Base-by-base conservation (phyloP, 2,329 filamentous ascomycete genomes). In the Aspergillus japonicus region DNA sequence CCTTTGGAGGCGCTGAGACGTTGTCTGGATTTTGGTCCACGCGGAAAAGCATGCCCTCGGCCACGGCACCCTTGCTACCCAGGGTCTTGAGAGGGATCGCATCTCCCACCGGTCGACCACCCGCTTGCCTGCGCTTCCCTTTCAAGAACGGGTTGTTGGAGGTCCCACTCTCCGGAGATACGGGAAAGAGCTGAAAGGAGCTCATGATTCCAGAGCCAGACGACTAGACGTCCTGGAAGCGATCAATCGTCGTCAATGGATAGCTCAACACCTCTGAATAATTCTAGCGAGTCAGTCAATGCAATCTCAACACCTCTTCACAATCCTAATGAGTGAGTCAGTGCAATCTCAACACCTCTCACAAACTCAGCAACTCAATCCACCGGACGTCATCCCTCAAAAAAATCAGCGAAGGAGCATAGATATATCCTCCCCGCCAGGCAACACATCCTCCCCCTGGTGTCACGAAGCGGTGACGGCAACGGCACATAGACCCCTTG, bases 111-210 rank as follows among this genome's bases (percentile, higher is more conserved):
- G 64, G 61, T 26, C 66, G 39, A 7, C 16, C 68, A 14, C 61
- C 31, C 2, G 64, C 60, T 21, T 64, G 64, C 42, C 68, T 73
- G 56, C 64, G 69, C 24, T 65, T 61, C 4, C 61, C 65, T 58
- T 66, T 72, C 42, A 71, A 70, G 60, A 76, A 75, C 1, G 74
- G 71, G 53, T 77, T 75, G 57, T 71, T 75, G 23, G 65, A 62
- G 23, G 53, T 57, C 65, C 58, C 69, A 68, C 50, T 62, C 60
- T 62, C 66, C 11, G 74, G 69, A 53, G 72, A 69, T n/a, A 73
- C 64, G 19, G 76, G 77, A 48, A 78, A 78, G 51, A 78, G 68
- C 57, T 77, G 76, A 52, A 78, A 78, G 58, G 77, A 73, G 57
- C 64, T 73, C 68, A 74, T 75, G 11, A 35, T 16, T 3, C 12